A percentile compares a stretch with the other conserved stretches of the same genome.
phyloP scores from a whole-genome alignment of 306 rosid genomes.

The Biancaea sappan region DNA sequence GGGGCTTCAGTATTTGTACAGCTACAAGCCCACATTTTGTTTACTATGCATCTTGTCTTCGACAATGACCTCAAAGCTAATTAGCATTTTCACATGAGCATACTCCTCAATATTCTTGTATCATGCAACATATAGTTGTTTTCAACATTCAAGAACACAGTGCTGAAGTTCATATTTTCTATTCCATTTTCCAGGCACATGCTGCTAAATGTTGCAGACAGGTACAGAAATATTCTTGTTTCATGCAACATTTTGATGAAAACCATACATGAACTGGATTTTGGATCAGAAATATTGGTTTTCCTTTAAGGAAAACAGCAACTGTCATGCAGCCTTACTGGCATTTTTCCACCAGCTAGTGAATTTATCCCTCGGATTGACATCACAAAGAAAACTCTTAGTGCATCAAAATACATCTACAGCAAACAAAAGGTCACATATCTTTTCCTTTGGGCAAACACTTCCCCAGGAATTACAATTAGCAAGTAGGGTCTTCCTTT shows the following conservation, averaged over 20 bases:
- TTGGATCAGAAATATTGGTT: constrained; percentile 5
- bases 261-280: constrained; percentile 18
- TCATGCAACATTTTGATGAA: constrained; percentile 15
- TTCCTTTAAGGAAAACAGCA: constrained; percentile 29
- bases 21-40: constrained; percentile 5
- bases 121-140: constrained; percentile 11
- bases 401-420: constrained; percentile 37
- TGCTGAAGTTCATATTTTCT: constrained; percentile 10
- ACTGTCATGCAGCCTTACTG: constrained; percentile 16
- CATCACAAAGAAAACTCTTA: constrained; percentile 15
- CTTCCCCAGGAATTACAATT: constrained; percentile 35
- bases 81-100: constrained; percentile 18
- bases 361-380: constrained; percentile 1
- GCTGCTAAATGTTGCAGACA: constrained; percentile 22
- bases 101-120: constrained; percentile 6
- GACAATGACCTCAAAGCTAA: constrained; percentile 12
- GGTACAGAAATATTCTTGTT: not conserved
- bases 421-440: constrained; percentile 70
- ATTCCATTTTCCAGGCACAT: constrained; percentile 1
- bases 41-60: not conserved
- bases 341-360: constrained; percentile 15
- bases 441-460: constrained; percentile 51
- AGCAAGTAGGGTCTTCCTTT: constrained; percentile 55
- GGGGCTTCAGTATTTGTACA: not conserved
- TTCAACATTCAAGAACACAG: constrained; percentile 6